Evolutionary conservation across 2,329 filamentous ascomycete species (phyloP).

Genomic region (Fusarium torreyae): DNA sequence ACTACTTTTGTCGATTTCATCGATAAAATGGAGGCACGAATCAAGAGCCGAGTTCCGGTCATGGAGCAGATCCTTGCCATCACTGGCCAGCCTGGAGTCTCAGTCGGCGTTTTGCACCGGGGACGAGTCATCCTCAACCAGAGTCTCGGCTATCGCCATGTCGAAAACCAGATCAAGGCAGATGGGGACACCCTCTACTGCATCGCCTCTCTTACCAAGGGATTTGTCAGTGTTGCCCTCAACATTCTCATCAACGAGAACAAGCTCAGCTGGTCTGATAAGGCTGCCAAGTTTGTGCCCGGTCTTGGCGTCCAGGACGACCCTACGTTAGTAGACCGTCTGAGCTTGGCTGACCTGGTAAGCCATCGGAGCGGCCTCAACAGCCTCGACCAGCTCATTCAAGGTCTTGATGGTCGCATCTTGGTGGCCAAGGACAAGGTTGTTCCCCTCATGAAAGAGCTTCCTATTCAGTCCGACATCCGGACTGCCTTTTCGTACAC

Average conservation of each 20-base stretch:
- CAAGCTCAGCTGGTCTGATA: background rate
- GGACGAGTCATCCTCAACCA: constrained; percentile 10
- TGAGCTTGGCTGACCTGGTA: background rate
- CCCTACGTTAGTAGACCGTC: background rate
- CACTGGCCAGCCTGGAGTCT: constrained; percentile 8
- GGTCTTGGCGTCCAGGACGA: background rate
- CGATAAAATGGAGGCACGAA: constrained; percentile 8
- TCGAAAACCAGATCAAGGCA: background rate
- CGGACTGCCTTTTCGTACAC: constrained; percentile 1
- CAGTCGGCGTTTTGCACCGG: constrained; percentile 7
- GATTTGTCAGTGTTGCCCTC: background rate
- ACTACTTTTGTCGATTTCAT: too few species aligned
- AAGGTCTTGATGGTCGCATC: constrained; percentile 2
- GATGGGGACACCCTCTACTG: constrained; percentile 4
- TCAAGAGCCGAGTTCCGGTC: background rate
- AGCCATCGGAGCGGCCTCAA: constrained; percentile 1
- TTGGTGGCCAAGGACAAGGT: background rate
- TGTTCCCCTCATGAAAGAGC: background rate
- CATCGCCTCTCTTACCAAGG: constrained; percentile 5
- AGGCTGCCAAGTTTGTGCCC: background rate
- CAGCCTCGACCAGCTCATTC: constrained; percentile 4
- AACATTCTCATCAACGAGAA: constrained; percentile 1
- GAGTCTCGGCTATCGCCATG: background rate
- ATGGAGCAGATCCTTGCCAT: constrained; percentile 13
- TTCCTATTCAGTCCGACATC: background rate